Percentiles rank a stretch among this genome's conserved stretches.
Evolutionary conservation across 139 green algal species (phyloP).

Genomic region (Chlorella sp.): DNA sequence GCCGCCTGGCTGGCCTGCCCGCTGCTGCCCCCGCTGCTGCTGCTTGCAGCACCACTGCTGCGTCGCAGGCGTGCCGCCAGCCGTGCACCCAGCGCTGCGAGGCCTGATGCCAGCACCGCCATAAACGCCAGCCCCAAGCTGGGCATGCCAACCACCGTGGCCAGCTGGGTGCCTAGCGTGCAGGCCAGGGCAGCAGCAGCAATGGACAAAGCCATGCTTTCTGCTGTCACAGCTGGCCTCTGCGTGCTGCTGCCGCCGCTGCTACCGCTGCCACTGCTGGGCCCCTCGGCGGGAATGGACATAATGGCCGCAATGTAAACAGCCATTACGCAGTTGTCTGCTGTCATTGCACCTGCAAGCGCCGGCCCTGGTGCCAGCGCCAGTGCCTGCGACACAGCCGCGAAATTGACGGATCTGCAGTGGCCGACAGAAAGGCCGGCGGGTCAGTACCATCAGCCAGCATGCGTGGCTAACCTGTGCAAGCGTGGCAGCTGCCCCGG

Average conservation of each 20-base stretch:
- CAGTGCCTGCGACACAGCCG: conserved; percentile 62
- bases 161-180: conserved; percentile 24
- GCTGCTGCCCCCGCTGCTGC: not conserved
- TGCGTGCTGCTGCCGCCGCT: not conserved
- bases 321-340: conserved; percentile 84
- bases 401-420: conserved; percentile 83
- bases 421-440: not conserved
- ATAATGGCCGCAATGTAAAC: conserved; percentile 67
- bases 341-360: conserved; percentile 70
- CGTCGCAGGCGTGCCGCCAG: not conserved
- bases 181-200: conserved; percentile 46
- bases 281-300: conserved; percentile 39
- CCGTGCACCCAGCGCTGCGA: conserved; percentile 13
- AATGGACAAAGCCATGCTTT: conserved; percentile 44
- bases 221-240: conserved; percentile 16
- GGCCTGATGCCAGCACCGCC: conserved; percentile 40
- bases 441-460: not conserved
- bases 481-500: not conserved
- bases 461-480: not conserved
- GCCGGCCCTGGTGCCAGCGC: conserved; percentile 29
- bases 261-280: conserved; percentile 3
- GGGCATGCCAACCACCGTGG: not conserved
- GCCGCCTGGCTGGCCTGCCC: not conserved
- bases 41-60: not conserved
- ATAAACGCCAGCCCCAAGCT: conserved; percentile 40